Percentiles rank a stretch among this genome's conserved stretches.
phyloP scores from a whole-genome alignment of 1,284 basidiomycete species.

The Inonotus obliquus region DNA sequence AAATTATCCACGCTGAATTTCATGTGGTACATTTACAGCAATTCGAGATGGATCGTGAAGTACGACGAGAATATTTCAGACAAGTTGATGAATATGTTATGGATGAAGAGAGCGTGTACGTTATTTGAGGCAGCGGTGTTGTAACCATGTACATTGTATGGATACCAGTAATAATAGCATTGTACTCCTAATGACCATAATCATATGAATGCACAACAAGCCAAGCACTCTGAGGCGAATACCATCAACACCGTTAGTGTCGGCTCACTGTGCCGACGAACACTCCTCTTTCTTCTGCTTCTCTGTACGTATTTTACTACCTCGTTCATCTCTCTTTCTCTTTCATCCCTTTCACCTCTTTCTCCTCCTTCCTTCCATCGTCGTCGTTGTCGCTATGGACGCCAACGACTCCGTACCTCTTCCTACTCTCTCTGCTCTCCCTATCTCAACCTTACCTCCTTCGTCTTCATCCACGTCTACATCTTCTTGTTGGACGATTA shows the following conservation, averaged over 20 bases:
- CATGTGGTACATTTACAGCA: background rate
- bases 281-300: background rate
- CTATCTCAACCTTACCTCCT: too few relatives aligned
- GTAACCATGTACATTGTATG: background rate
- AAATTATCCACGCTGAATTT: background rate
- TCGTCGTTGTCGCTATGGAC: too few relatives aligned
- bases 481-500: too few relatives aligned
- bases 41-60: slow-evolving; percentile 5
- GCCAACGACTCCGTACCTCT: too few relatives aligned
- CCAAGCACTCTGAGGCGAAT: too few relatives aligned
- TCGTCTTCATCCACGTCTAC: too few relatives aligned
- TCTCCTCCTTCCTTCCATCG: background rate
- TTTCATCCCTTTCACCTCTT: background rate
- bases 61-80: slow-evolving; percentile 12
- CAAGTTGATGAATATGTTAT: slow-evolving; percentile 10
- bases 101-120: slow-evolving; percentile 12
- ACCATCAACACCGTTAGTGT: background rate
- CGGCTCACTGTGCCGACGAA: too few relatives aligned
- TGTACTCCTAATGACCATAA: background rate
- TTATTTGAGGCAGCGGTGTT: slow-evolving; percentile 1
- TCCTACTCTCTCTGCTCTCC: too few relatives aligned
- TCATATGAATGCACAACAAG: background rate
- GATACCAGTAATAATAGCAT: background rate
- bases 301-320: background rate
- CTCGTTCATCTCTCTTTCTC: too few relatives aligned